Percentiles rank a stretch among this genome's conserved stretches.
Evolutionary conservation across 345 rosid genomes (phyloP).

Genomic region (Lepidium africanum): DNA sequence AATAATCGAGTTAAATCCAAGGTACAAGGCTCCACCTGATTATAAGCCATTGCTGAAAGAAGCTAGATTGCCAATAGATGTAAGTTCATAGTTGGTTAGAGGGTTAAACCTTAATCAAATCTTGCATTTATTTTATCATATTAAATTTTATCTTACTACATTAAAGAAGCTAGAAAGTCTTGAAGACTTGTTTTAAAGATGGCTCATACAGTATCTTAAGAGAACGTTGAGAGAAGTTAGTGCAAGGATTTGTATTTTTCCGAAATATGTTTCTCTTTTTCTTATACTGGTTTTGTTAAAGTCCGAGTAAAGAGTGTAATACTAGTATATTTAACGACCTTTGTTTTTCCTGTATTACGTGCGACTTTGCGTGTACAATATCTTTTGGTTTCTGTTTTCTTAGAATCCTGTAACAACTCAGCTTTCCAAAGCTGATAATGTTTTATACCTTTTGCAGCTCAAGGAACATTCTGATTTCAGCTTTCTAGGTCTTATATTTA

Average conservation of each 20-base stretch:
- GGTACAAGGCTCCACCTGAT: slow-evolving; percentile 75
- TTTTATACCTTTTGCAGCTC: slow-evolving; percentile 37
- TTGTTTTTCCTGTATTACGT: background rate
- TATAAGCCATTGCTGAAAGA: slow-evolving; percentile 80
- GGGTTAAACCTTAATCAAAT: background rate
- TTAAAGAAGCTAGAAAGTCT: background rate
- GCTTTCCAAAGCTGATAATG: background rate
- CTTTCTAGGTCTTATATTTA: slow-evolving; percentile 66
- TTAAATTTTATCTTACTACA: background rate
- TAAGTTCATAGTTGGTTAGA: slow-evolving; percentile 31
- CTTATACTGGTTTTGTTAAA: background rate
- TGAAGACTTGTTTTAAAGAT: background rate
- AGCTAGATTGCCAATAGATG: slow-evolving; percentile 71
- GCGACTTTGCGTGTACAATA: background rate
- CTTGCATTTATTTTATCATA: background rate
- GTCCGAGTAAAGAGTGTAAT: background rate
- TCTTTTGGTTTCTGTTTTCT: background rate
- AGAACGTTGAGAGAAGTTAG: background rate
- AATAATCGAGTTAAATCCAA: slow-evolving; percentile 71
- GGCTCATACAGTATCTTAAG: background rate
- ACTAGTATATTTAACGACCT: background rate
- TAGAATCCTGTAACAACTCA: background rate
- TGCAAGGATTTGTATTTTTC: background rate
- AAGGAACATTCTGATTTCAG: slow-evolving; percentile 65
- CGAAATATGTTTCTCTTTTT: background rate